phyloP scores from a whole-genome alignment of 2,329 filamentous ascomycete genomes.

The Apiospora sp. region DNA sequence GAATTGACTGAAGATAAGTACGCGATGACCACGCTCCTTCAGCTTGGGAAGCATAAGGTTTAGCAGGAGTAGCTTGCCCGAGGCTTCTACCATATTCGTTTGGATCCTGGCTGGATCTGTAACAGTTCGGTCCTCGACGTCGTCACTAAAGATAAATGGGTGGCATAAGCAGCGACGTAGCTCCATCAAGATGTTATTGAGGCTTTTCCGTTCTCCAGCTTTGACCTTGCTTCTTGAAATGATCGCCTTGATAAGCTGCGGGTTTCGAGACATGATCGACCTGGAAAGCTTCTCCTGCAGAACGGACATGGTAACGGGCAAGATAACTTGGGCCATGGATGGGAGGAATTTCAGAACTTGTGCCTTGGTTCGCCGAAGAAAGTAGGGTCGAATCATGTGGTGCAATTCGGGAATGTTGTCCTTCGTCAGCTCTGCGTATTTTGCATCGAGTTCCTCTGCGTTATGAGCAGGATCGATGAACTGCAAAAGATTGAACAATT shows the following conservation, averaged over 20 bases:
- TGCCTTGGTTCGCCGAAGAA: conserved; percentile 81
- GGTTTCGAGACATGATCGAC: conserved; percentile 90
- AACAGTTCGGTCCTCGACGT: conserved; percentile 83
- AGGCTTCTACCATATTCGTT: conserved; percentile 88
- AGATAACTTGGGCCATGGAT: conserved; percentile 91
- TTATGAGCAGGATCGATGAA: conserved; percentile 80
- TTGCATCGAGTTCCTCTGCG: conserved; percentile 75
- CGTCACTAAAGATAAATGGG: conserved; percentile 90
- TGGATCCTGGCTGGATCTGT: conserved; percentile 66
- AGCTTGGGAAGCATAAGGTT: conserved; percentile 89
- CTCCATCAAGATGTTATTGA: conserved; percentile 97
- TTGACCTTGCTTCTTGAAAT: conserved; percentile 75
- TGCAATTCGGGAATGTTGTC: conserved; percentile 86
- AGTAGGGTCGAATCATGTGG: conserved; percentile 78
- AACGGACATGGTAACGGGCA: conserved; percentile 94
- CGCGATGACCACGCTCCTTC: conserved; percentile 83
- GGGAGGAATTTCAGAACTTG: conserved; percentile 92
- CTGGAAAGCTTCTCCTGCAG: conserved; percentile 95
- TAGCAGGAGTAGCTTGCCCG: conserved; percentile 85
- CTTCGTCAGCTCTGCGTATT: conserved; percentile 80
- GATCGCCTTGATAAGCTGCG: conserved; percentile 86
- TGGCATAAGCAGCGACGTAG: conserved; percentile 94
- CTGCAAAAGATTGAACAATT: conserved; percentile 95
- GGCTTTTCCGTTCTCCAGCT: conserved; percentile 75
- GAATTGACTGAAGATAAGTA: conserved; percentile 96